Evolutionary conservation across 768 basidiomycete genomes (phyloP).

Genomic region (Podaxis rugospora): DNA sequence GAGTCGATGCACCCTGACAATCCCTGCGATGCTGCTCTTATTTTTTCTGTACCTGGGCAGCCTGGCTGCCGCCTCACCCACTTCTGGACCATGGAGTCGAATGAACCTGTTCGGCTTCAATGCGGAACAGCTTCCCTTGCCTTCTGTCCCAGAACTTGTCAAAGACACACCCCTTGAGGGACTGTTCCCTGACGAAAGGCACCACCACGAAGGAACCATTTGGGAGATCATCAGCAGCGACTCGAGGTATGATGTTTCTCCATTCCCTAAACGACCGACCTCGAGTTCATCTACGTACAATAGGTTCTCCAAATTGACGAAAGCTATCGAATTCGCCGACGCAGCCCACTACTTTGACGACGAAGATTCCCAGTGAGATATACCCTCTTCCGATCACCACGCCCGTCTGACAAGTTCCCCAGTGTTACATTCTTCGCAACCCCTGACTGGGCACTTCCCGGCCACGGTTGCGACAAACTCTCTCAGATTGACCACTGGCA

Average conservation of each 20-base stretch:
- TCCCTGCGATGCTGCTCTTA: background rate
- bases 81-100: slow-evolving; percentile 6
- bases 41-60: background rate
- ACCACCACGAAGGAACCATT: slow-evolving; percentile 7
- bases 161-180: background rate
- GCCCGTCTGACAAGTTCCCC: background rate
- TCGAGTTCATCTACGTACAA: background rate
- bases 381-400: background rate
- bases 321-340: slow-evolving; percentile 22
- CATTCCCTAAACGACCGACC: background rate
- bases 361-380: slow-evolving; percentile 7
- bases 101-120: background rate
- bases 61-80: background rate
- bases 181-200: background rate
- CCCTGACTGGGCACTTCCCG: slow-evolving; percentile 39
- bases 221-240: slow-evolving; percentile 15
- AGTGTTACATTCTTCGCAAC: slow-evolving; percentile 56
- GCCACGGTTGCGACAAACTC: slow-evolving; percentile 13
- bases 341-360: slow-evolving; percentile 14
- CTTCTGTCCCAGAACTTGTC: background rate
- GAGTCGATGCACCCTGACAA: background rate
- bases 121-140: slow-evolving; percentile 1
- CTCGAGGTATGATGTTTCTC: slow-evolving; percentile 6
- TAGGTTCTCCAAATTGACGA: slow-evolving; percentile 21
- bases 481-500: slow-evolving; percentile 1